A percentile compares a stretch with the other conserved stretches of the same genome.
Evolutionary conservation across 1,139 yeast species (phyloP).

Genomic region (Yamadazyma spencermartinsiae): DNA sequence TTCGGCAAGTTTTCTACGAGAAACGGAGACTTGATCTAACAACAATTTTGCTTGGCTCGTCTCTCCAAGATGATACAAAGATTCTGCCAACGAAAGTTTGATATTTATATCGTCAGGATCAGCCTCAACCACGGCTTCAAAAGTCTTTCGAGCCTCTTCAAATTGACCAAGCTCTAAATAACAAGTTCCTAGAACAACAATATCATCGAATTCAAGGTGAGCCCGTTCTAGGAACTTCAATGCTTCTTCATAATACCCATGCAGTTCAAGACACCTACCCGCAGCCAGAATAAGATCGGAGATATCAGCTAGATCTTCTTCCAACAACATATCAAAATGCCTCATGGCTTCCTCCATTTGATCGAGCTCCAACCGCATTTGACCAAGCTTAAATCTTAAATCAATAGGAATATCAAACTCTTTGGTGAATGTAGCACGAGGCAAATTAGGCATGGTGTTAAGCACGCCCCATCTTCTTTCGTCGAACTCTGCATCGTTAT

Average conservation of each 20-base stretch:
- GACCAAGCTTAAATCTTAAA: slow-evolving; percentile 77
- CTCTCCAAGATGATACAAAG: slow-evolving; percentile 71
- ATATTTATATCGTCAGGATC: slow-evolving; percentile 72
- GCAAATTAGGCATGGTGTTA: slow-evolving; percentile 20
- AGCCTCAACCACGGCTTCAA: slow-evolving; percentile 51
- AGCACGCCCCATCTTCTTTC: slow-evolving; percentile 49
- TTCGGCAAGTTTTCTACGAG: slow-evolving; percentile 14
- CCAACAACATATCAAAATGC: slow-evolving; percentile 60
- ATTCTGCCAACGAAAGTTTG: slow-evolving; percentile 78
- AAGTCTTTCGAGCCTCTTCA: slow-evolving; percentile 67
- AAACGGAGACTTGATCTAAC: slow-evolving; percentile 49
- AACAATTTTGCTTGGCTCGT: slow-evolving; percentile 59
- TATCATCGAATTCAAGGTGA: slow-evolving; percentile 42
- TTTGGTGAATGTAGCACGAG: slow-evolving; percentile 21
- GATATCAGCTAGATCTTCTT: slow-evolving; percentile 50
- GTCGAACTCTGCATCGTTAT: slow-evolving; percentile 82
- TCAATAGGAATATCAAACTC: slow-evolving; percentile 70
- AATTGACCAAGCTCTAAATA: slow-evolving; percentile 71
- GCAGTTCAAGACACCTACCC: slow-evolving; percentile 69
- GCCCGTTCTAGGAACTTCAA: slow-evolving; percentile 61
- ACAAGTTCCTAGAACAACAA: slow-evolving; percentile 73
- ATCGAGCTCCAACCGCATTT: slow-evolving; percentile 65
- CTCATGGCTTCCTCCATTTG: slow-evolving; percentile 67
- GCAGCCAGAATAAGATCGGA: slow-evolving; percentile 77
- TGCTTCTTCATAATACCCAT: slow-evolving; percentile 73